Evolutionary conservation across 441 rosid genomes (phyloP).

Genomic region (Capsella rubella): DNA sequence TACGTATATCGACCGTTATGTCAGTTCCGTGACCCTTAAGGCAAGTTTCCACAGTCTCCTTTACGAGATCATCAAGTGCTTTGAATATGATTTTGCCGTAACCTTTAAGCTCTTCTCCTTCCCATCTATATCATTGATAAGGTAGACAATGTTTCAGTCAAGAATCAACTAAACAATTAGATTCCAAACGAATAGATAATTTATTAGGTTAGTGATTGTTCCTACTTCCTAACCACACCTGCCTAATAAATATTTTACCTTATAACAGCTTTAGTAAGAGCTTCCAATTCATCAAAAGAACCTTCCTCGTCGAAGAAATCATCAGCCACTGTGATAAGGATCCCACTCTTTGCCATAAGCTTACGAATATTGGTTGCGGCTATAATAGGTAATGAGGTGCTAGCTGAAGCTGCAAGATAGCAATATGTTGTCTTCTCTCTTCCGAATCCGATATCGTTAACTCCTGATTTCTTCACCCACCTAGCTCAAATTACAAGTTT

Average conservation of each 20-base stretch:
- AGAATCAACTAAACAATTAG: background rate
- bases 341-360: constrained; percentile 55
- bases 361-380: constrained; percentile 41
- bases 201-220: background rate
- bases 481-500: constrained; percentile 37
- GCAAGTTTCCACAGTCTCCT: constrained; percentile 44
- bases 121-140: constrained; percentile 59
- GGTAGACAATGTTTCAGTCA: background rate
- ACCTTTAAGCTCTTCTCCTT: constrained; percentile 52
- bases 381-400: constrained; percentile 48
- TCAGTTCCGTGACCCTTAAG: constrained; percentile 47
- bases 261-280: constrained; percentile 57
- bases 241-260: constrained; percentile 42
- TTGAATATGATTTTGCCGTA: constrained; percentile 55
- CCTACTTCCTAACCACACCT: background rate
- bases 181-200: background rate
- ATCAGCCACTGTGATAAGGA: constrained; percentile 67
- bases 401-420: constrained; percentile 57
- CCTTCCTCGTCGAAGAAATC: constrained; percentile 67
- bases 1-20: constrained; percentile 46
- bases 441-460: constrained; percentile 66
- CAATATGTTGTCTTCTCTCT: constrained; percentile 66
- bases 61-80: constrained; percentile 56
- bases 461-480: constrained; percentile 59
- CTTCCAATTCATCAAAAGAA: constrained; percentile 53